A percentile compares a stretch with the other conserved stretches of the same genome.
Evolutionary conservation across 2,329 filamentous ascomycete genomes (phyloP).

Genomic region (Mycocentrospora acerina): DNA sequence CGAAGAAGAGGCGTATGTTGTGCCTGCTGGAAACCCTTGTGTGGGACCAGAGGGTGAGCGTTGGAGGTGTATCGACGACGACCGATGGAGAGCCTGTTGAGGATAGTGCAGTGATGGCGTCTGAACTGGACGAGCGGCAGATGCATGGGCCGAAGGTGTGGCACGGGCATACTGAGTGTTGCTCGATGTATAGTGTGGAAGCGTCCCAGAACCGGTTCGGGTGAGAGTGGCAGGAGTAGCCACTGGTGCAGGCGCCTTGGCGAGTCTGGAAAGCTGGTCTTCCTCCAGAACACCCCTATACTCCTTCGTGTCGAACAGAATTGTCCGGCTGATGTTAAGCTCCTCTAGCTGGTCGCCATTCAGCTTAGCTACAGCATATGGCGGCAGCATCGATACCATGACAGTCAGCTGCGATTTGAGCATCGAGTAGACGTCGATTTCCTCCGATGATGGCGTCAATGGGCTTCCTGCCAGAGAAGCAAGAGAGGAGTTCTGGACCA

Average conservation of each 20-base stretch:
- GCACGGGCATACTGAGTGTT: constrained; percentile 36
- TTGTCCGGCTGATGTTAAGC: constrained; percentile 76
- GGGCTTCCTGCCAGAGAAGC: constrained; percentile 56
- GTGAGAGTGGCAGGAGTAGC: constrained; percentile 29
- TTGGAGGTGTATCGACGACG: constrained; percentile 40
- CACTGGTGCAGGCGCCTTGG: constrained; percentile 42
- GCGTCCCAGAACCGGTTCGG: constrained; percentile 28
- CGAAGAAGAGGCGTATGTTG: constrained; percentile 26
- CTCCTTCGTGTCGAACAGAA: constrained; percentile 71
- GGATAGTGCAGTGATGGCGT: constrained; percentile 33
- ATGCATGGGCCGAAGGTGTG: constrained; percentile 25
- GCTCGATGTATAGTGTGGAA: constrained; percentile 30
- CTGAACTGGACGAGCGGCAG: constrained; percentile 32
- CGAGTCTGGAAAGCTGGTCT: constrained; percentile 60
- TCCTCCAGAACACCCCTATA: constrained; percentile 82
- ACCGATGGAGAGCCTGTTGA: constrained; percentile 36
- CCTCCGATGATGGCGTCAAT: constrained; percentile 64
- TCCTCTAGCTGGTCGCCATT: constrained; percentile 84
- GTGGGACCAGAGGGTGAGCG: constrained; percentile 33
- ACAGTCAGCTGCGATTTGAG: constrained; percentile 74
- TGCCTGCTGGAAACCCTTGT: constrained; percentile 32
- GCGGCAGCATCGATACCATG: constrained; percentile 74
- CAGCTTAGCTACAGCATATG: constrained; percentile 82
- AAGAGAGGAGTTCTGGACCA: constrained; percentile 67
- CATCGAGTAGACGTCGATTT: constrained; percentile 65